Evolutionary conservation across 2,329 filamentous ascomycete genomes (phyloP).

Genomic region (Xylaria arbuscula): DNA sequence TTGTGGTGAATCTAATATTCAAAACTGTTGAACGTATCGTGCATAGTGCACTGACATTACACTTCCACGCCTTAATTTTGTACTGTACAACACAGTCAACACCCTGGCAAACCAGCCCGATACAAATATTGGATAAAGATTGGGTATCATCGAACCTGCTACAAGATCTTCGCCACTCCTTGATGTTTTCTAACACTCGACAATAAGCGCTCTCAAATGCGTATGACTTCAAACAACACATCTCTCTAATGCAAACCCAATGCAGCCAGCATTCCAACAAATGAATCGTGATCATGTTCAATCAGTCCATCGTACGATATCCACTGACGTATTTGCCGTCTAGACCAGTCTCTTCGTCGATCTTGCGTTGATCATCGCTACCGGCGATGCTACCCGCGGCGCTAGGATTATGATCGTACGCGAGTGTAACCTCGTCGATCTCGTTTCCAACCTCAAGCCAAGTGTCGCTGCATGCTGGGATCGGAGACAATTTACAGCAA

Average conservation of each 20-base stretch:
- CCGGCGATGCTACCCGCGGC: slow-evolving; percentile 13
- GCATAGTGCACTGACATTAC: too few relatives aligned
- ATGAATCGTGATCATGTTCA: background rate
- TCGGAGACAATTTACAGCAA: slow-evolving; percentile 75
- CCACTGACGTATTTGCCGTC: slow-evolving; percentile 43
- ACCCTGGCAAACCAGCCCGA: too few relatives aligned
- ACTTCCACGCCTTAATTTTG: too few relatives aligned
- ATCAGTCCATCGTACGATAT: slow-evolving; percentile 25
- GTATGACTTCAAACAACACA: background rate
- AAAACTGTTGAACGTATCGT: too few relatives aligned
- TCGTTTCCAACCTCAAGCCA: slow-evolving; percentile 66
- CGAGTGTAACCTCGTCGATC: slow-evolving; percentile 64
- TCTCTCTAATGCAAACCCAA: background rate
- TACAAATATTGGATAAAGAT: too few relatives aligned
- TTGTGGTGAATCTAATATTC: too few relatives aligned
- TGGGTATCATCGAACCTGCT: background rate
- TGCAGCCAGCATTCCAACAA: background rate
- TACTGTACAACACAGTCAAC: too few relatives aligned
- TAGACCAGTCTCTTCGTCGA: slow-evolving; percentile 53
- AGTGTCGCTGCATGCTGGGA: slow-evolving; percentile 77
- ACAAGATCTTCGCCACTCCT: background rate
- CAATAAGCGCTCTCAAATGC: slow-evolving; percentile 43
- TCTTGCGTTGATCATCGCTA: slow-evolving; percentile 50
- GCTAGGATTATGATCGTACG: slow-evolving; percentile 54
- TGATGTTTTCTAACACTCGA: background rate